phyloP scores from a whole-genome alignment of 1,284 basidiomycete species.

The Baeospora myosura region DNA sequence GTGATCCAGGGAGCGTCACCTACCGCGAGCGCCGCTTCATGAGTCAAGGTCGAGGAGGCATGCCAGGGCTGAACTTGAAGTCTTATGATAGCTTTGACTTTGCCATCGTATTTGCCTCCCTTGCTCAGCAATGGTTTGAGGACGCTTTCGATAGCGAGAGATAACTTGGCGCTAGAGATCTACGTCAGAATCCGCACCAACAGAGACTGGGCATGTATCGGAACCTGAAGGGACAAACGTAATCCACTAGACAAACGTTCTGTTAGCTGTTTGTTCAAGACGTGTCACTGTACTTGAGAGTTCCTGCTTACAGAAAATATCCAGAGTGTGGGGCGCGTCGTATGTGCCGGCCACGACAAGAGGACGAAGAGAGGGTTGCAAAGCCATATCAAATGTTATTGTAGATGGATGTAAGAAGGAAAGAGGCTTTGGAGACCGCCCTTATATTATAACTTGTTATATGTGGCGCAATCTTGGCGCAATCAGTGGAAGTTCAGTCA shows the following conservation, averaged over 20 bases:
- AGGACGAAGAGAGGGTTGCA: constrained; percentile 72
- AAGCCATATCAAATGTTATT: no score
- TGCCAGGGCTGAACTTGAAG: constrained; percentile 86
- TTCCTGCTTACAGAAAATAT: constrained; percentile 63
- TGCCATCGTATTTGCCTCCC: constrained; percentile 67
- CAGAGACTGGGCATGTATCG: constrained; percentile 3
- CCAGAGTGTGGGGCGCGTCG: constrained; percentile 75
- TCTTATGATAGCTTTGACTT: constrained; percentile 75
- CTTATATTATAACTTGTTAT: no score
- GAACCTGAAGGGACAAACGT: constrained; percentile 81
- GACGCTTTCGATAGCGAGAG: constrained; percentile 50
- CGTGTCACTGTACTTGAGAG: neutral
- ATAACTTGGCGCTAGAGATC: constrained; percentile 64
- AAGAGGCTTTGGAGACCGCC: no score
- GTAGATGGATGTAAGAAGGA: no score
- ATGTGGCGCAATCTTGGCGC: no score
- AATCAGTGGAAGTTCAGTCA: no score
- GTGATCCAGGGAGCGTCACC: constrained; percentile 15
- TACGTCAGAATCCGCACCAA: no score
- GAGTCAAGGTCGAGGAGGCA: constrained; percentile 62
- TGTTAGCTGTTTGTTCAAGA: neutral
- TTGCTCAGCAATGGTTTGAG: constrained; percentile 51
- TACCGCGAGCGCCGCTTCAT: constrained; percentile 81
- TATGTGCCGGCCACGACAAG: constrained; percentile 63
- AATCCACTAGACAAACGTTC: constrained; percentile 54